phyloP scores from a whole-genome alignment of 1,284 basidiomycete species.

The Trichosporon sp. region DNA sequence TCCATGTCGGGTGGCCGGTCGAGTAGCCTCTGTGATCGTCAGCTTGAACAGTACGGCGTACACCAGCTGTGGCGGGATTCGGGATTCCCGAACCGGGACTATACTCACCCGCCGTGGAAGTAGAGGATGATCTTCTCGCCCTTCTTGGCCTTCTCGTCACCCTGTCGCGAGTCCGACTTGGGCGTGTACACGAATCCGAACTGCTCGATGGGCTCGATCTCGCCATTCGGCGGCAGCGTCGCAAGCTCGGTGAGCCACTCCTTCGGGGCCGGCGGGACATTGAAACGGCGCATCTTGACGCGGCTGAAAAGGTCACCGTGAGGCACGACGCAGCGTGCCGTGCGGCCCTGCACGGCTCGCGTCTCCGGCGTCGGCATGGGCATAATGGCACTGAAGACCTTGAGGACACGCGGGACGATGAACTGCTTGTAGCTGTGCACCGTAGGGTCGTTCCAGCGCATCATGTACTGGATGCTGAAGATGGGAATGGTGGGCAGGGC shows the following conservation, averaged over 20 bases:
- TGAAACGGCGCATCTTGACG: neutral
- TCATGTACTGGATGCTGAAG: neutral
- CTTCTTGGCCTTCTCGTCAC: constrained; percentile 10
- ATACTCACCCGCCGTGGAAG: constrained; percentile 18
- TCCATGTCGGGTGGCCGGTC: constrained; percentile 16
- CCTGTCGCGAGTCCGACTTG: neutral
- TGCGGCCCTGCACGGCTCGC: neutral
- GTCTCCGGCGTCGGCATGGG: constrained; percentile 1
- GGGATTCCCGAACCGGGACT: neutral
- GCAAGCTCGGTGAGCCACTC: neutral
- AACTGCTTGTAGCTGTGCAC: constrained; percentile 1
- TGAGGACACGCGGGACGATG: neutral
- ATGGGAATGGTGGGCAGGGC: neutral
- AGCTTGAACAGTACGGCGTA: neutral
- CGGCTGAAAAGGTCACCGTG: neutral
- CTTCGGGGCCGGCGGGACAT: neutral
- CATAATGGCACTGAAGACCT: neutral
- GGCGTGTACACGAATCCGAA: neutral
- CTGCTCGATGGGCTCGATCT: neutral
- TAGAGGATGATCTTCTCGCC: constrained; percentile 31
- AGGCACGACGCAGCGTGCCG: neutral
- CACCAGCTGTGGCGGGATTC: neutral
- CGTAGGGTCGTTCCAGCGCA: neutral
- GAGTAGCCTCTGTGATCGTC: constrained; percentile 19
- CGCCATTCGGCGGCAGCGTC: neutral